These are phyloP conservation scores for Pugionium cornutum DNA, from an alignment of 345 rosid genomes.

Conservation along the genomic window DNA sequence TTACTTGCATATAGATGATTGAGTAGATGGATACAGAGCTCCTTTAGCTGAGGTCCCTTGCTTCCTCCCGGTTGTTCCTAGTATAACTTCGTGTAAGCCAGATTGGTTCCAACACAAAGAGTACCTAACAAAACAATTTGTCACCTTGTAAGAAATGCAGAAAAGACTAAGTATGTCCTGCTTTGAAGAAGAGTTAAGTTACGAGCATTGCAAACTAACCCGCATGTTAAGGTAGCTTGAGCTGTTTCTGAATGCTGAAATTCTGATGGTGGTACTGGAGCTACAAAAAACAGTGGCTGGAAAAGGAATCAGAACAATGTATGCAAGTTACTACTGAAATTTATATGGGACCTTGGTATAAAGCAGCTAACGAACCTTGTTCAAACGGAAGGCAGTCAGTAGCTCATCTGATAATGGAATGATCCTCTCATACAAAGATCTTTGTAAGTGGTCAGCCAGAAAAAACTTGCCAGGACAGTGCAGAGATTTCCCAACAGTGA, in stretches of 20 bases:
- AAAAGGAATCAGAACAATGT: slow-evolving; percentile 31
- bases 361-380: slow-evolving; percentile 55
- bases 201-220: slow-evolving; percentile 47
- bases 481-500: slow-evolving; percentile 65
- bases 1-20: slow-evolving; percentile 89
- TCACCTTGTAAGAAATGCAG: slow-evolving; percentile 14
- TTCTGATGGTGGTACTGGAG: slow-evolving; percentile 67
- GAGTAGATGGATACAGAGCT: slow-evolving; percentile 71
- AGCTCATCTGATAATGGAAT: slow-evolving; percentile 48
- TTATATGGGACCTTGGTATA: slow-evolving; percentile 16
- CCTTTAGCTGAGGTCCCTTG: slow-evolving; percentile 94
- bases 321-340: slow-evolving; percentile 15
- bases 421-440: slow-evolving; percentile 58
- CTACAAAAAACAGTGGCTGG: slow-evolving; percentile 73
- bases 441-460: slow-evolving; percentile 52
- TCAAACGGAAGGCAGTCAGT: slow-evolving; percentile 50
- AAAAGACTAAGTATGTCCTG: slow-evolving; percentile 20
- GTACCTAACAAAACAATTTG: slow-evolving; percentile 50
- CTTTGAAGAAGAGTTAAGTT: slow-evolving; percentile 16
- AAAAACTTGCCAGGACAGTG: slow-evolving; percentile 42
- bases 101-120: slow-evolving; percentile 86
- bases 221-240: slow-evolving; percentile 81
- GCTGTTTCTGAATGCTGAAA: slow-evolving; percentile 91
- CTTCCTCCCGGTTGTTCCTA: slow-evolving; percentile 92
- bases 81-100: slow-evolving; percentile 87